Evolutionary conservation across 306 rosid species (phyloP).

Genomic region (Geum urbanum): DNA sequence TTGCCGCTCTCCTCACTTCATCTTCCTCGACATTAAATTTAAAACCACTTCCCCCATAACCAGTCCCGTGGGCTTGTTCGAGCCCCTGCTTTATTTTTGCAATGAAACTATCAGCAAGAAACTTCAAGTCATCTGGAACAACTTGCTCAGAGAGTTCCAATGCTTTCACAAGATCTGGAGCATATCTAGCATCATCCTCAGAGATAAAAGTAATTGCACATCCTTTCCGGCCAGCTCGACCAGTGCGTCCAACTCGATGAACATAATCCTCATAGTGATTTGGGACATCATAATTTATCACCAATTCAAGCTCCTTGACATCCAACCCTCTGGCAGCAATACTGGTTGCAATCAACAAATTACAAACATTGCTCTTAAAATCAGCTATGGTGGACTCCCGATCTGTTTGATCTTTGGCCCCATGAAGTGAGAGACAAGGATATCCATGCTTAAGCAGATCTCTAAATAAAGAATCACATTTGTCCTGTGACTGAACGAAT

Average conservation of each 20-base stretch:
- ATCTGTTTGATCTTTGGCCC: conserved; percentile 91
- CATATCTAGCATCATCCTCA: conserved; percentile 82
- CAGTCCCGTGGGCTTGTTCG: conserved; percentile 92
- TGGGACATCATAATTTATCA: conserved; percentile 81
- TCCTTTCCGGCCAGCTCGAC: conserved; percentile 93
- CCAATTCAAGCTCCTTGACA: conserved; percentile 95
- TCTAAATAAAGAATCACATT: conserved; percentile 80
- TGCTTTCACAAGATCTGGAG: conserved; percentile 86
- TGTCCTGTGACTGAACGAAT: conserved; percentile 89
- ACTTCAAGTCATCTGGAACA: conserved; percentile 83
- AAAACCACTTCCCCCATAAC: conserved; percentile 96
- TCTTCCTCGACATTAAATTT: conserved; percentile 96
- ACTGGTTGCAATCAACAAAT: conserved; percentile 79
- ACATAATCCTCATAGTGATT: conserved; percentile 97
- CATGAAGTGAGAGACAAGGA: conserved; percentile 84
- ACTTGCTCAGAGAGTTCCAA: conserved; percentile 88
- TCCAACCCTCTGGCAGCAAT: conserved; percentile 90
- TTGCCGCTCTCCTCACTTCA: conserved; percentile 90
- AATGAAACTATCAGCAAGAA: conserved; percentile 72
- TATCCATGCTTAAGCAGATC: conserved; percentile 74
- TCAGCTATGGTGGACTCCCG: conserved; percentile 91
- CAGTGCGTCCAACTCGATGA: conserved; percentile 94
- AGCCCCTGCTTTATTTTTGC: conserved; percentile 79
- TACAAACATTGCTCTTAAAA: conserved; percentile 85
- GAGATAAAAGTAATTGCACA: conserved; percentile 87